Evolutionary conservation across 129 eudicot species (phyloP).

Genomic region (Centrapalus pauciflorus): DNA sequence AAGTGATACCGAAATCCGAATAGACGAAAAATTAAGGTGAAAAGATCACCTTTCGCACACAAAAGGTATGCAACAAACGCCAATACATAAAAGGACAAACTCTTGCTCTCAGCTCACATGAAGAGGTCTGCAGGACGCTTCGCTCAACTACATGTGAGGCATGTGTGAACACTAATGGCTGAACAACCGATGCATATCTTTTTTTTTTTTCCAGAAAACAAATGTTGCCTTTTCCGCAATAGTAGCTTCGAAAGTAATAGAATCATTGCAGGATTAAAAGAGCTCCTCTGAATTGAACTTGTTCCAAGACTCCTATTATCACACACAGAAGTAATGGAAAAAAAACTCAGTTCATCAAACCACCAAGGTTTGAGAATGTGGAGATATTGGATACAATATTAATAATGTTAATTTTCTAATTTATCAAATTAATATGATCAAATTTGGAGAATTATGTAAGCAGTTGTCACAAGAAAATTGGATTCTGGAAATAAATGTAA

Average conservation of each 20-base stretch:
- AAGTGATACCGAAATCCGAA: background rate
- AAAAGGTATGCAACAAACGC: background rate
- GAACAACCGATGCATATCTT: background rate
- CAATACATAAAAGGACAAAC: background rate
- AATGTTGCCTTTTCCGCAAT: conserved; percentile 3
- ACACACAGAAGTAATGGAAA: no score
- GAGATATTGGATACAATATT: no score
- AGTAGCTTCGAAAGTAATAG: conserved; percentile 4
- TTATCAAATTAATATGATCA: background rate
- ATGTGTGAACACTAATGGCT: conserved; percentile 6
- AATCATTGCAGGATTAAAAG: conserved; percentile 35
- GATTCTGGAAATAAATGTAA: background rate
- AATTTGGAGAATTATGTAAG: background rate
- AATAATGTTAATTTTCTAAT: no score
- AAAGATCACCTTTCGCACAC: conserved; percentile 7
- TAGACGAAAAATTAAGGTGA: background rate
- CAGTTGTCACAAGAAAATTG: background rate
- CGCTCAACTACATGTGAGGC: conserved; percentile 1
- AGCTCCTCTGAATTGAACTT: conserved; percentile 99
- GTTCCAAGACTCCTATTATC: conserved; percentile 89
- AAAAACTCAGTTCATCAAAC: no score
- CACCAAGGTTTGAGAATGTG: no score
- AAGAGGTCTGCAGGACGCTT: background rate
- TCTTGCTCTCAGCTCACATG: background rate
- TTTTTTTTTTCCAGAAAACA: background rate